phyloP scores from a whole-genome alignment of 768 basidiomycete genomes.

The Lactifluus echinatus region DNA sequence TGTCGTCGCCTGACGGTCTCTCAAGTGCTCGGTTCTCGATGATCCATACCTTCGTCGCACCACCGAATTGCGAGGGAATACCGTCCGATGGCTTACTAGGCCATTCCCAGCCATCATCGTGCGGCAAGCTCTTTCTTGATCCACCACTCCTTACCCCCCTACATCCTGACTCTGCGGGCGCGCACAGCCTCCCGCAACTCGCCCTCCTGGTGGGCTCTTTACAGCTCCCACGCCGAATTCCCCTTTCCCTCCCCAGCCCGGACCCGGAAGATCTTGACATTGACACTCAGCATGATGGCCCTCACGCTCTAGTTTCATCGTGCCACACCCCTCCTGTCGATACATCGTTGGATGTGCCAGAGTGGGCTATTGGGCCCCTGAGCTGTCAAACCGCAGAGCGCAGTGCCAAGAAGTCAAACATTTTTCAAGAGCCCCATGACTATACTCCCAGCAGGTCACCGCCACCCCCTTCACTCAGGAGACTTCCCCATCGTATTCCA shows the following conservation, averaged over 20 bases:
- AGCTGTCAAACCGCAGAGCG: not conserved
- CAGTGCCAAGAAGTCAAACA: not conserved
- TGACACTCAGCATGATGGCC: not conserved
- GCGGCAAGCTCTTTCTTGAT: conserved; percentile 7
- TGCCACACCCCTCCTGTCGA: not conserved
- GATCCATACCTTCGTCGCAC: conserved; percentile 2
- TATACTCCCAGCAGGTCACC: not conserved
- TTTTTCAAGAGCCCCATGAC: not conserved
- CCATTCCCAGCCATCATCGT: not conserved
- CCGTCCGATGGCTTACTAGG: not conserved
- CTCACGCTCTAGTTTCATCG: not conserved
- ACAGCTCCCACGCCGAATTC: not conserved
- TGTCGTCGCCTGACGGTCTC: not conserved
- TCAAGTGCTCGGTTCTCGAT: conserved; percentile 5
- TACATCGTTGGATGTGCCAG: not conserved
- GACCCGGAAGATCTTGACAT: not conserved
- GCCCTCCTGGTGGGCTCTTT: not conserved
- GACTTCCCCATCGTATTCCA: not conserved
- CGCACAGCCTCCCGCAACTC: not conserved
- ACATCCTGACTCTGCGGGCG: not conserved
- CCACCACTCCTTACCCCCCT: not conserved
- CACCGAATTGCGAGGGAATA: not conserved
- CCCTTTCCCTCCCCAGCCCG: not conserved
- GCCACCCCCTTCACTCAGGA: not conserved
- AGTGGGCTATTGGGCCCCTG: not conserved